These are phyloP conservation scores for Hemerocallis citrina DNA, from an alignment of 106 monocot species.

Conservation along the genomic window DNA sequence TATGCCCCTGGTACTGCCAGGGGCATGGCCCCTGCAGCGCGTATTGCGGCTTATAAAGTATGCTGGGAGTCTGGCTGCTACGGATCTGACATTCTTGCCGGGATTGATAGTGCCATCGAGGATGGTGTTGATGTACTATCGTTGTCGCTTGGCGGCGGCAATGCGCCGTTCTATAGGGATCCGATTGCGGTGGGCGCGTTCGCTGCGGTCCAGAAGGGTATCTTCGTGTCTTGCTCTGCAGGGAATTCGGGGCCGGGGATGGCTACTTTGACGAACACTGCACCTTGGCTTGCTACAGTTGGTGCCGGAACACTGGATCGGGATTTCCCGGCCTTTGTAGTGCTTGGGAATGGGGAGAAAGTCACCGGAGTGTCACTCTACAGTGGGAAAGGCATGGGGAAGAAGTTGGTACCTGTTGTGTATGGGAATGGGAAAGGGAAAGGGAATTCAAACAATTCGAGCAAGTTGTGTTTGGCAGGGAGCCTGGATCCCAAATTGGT, in stretches of 20 bases:
- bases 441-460: constrained; percentile 11
- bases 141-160: constrained; percentile 60
- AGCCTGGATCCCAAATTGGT: constrained; percentile 13
- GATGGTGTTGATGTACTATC: constrained; percentile 67
- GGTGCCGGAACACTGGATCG: constrained; percentile 63
- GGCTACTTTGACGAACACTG: constrained; percentile 35
- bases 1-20: constrained; percentile 24
- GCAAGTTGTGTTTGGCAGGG: constrained; percentile 18
- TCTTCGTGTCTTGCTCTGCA: constrained; percentile 61
- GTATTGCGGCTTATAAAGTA: constrained; percentile 56
- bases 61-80: constrained; percentile 56
- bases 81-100: constrained; percentile 67
- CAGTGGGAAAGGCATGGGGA: constrained; percentile 24
- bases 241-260: constrained; percentile 41
- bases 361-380: constrained; percentile 46
- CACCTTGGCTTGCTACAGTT: constrained; percentile 57
- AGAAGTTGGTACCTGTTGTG: neutral
- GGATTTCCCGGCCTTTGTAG: constrained; percentile 41
- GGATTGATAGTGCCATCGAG: constrained; percentile 42
- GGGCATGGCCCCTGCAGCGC: constrained; percentile 30
- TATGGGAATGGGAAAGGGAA: constrained; percentile 2
- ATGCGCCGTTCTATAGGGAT: constrained; percentile 33
- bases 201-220: constrained; percentile 35
- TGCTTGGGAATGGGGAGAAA: constrained; percentile 19
- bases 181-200: constrained; percentile 48